Base-by-base conservation (phyloP, 768 basidiomycete species). In the Ramaria rubella region DNA sequence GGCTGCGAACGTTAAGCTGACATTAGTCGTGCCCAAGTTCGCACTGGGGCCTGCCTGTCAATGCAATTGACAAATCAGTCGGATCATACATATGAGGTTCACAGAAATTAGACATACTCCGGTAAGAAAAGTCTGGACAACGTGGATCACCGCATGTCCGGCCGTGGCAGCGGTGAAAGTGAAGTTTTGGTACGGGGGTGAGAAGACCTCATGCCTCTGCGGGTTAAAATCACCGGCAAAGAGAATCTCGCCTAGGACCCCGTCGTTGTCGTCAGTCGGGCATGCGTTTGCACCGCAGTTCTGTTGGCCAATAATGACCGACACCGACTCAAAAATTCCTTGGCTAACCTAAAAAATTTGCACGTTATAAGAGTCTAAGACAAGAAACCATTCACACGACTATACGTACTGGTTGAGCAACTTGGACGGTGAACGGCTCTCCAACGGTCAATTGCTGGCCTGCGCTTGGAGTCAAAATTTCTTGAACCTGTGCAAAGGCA, bases 381-480 rank as follows among this genome's bases (percentile, higher is more conserved):
- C 4, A 27, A 24, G 19, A 21, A n/a, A 42, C 33, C 23, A n/a
- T 21, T 19, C n/a, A 40, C 21, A 9, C 33, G 11, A 51, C 8
- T 8, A 51, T 11, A 31, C 19, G 29, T 23, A 56, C 55, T 17
- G 55, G 55, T 45, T 46, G 12, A 29, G 14, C 55, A 33, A 56
- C 42, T 34, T 56, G n/a, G 15, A 56, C 44, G n/a, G 55, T 56
- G 27, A 56, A 56, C 5, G 27, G 17, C 27, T 56, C 21, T 33
- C 46, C 55, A 34, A 26, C 7, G 17, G 31, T 29, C 19, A 45
- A 33, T 15, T 12, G 5, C 12, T 46, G 27, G 21, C 33, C 46
- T 9, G 24, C n/a, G 19, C 4, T 6, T 15, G 55, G 55, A 14
- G 44, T n/a, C 17, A 24, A 19, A 34, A 56, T 56, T 6, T 56